Evolutionary conservation across 352 stramenopile species (phyloP).

Genomic region (Pythium sp.): DNA sequence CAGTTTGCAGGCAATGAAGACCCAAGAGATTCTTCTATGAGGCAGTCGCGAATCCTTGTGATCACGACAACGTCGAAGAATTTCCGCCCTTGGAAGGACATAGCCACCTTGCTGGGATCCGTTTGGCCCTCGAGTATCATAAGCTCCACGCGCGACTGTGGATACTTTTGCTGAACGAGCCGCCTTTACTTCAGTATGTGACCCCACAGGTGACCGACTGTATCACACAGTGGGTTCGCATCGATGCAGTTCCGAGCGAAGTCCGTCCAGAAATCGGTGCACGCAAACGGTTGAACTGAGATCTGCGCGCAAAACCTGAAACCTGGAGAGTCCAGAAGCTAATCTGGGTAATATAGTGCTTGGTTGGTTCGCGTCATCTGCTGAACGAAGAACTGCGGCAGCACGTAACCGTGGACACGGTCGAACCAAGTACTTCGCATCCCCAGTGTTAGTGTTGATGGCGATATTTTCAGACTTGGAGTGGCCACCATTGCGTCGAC

Average conservation of each 20-base stretch:
- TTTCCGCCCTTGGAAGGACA: constrained; percentile 19
- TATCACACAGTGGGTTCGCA: constrained; percentile 6
- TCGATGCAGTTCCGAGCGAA: constrained; percentile 28
- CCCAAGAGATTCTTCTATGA: neutral
- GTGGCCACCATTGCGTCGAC: neutral
- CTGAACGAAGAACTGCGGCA: constrained; percentile 23
- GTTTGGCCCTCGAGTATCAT: constrained; percentile 22
- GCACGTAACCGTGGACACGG: constrained; percentile 18
- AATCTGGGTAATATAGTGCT: constrained; percentile 15
- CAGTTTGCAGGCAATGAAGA: neutral
- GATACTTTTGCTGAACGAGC: constrained; percentile 4
- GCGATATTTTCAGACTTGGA: neutral
- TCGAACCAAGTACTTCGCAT: constrained; percentile 15
- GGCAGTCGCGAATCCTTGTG: neutral
- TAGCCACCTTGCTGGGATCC: constrained; percentile 5
- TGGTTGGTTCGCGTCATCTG: constrained; percentile 12
- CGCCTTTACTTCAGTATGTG: constrained; percentile 6
- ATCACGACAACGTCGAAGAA: constrained; percentile 19
- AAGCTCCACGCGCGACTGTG: constrained; percentile 14
- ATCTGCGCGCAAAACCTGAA: constrained; percentile 9
- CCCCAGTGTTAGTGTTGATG: neutral
- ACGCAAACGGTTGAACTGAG: constrained; percentile 8
- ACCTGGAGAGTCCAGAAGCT: neutral
- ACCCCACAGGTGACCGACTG: constrained; percentile 5
- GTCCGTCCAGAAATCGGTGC: constrained; percentile 66